phyloP scores from a whole-genome alignment of 371 early-diverging fungal genomes.

The Coemansia sp. region DNA sequence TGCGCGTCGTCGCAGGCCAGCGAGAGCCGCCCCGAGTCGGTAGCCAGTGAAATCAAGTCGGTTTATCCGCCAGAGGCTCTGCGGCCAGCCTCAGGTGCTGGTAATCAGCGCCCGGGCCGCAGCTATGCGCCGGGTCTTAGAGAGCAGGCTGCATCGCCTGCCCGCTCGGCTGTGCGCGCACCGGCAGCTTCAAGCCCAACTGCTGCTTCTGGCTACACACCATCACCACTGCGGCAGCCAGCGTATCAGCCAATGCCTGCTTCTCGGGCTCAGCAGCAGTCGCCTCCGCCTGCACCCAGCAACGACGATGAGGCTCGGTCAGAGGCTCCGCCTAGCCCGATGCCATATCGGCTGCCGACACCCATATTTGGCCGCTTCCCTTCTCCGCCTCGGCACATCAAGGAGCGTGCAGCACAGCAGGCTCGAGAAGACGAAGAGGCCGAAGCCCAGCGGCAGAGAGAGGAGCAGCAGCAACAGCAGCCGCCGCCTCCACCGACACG shows the following conservation, averaged over 20 bases:
- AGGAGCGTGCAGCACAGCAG: slow-evolving; percentile 37
- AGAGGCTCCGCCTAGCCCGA: slow-evolving; percentile 30
- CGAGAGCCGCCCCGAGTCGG: slow-evolving; percentile 28
- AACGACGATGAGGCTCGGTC: slow-evolving; percentile 14
- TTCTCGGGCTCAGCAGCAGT: slow-evolving; percentile 12
- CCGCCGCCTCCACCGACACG: slow-evolving; percentile 5
- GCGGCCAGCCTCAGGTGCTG: slow-evolving; percentile 15
- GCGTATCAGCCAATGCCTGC: slow-evolving; percentile 25
- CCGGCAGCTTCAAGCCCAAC: slow-evolving; percentile 3
- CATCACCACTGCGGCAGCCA: slow-evolving; percentile 37
- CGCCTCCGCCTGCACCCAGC: neutral
- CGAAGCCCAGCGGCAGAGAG: neutral
- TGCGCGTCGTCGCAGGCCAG: slow-evolving; percentile 23
- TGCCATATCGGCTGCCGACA: slow-evolving; percentile 46
- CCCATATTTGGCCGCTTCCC: slow-evolving; percentile 54
- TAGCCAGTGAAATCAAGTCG: slow-evolving; percentile 30
- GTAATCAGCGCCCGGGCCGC: slow-evolving; percentile 13
- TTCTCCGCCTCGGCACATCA: slow-evolving; percentile 53
- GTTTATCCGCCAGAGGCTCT: slow-evolving; percentile 21
- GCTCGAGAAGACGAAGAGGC: slow-evolving; percentile 13
- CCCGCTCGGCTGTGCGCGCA: slow-evolving; percentile 18
- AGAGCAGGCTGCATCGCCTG: slow-evolving; percentile 23
- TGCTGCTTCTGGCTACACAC: slow-evolving; percentile 10
- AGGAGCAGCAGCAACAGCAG: slow-evolving; percentile 4
- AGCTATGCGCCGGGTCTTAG: neutral